phyloP scores from a whole-genome alignment of 1,139 yeast species.

The Blastobotrys buckinghamii region DNA sequence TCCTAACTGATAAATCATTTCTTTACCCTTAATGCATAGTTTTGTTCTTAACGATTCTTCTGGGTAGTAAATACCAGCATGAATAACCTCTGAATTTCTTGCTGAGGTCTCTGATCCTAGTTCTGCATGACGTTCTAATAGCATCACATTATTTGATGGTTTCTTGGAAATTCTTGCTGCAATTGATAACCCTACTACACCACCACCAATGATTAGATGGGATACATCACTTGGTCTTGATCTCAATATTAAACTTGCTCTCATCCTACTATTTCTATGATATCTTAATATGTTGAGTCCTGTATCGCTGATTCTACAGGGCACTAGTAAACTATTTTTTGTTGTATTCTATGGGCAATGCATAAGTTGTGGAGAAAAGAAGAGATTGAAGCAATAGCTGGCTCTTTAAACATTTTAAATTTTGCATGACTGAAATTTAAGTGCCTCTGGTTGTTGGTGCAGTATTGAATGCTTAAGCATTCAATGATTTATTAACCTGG shows the following conservation, averaged over 20 bases:
- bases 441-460: too few relatives aligned
- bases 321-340: too few relatives aligned
- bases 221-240: slow-evolving; percentile 48
- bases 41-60: slow-evolving; percentile 56
- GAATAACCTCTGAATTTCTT: slow-evolving; percentile 86
- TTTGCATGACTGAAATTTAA: too few relatives aligned
- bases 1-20: slow-evolving; percentile 52
- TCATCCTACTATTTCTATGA: neutral
- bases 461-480: too few relatives aligned
- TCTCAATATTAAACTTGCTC: neutral
- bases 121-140: slow-evolving; percentile 60
- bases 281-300: too few relatives aligned
- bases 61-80: slow-evolving; percentile 85
- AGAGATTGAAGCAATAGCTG: too few relatives aligned
- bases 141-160: slow-evolving; percentile 46
- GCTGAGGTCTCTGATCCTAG: slow-evolving; percentile 80
- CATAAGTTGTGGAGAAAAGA: too few relatives aligned
- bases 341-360: too few relatives aligned
- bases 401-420: too few relatives aligned
- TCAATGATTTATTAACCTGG: too few relatives aligned
- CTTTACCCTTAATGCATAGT: slow-evolving; percentile 70
- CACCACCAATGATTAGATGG: slow-evolving; percentile 82
- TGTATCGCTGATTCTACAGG: too few relatives aligned
- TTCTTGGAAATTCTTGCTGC: slow-evolving; percentile 56
- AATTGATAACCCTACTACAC: slow-evolving; percentile 78